Base-by-base conservation (phyloP, 2,329 filamentous ascomycete genomes). In the Alternaria triticimaculans region DNA sequence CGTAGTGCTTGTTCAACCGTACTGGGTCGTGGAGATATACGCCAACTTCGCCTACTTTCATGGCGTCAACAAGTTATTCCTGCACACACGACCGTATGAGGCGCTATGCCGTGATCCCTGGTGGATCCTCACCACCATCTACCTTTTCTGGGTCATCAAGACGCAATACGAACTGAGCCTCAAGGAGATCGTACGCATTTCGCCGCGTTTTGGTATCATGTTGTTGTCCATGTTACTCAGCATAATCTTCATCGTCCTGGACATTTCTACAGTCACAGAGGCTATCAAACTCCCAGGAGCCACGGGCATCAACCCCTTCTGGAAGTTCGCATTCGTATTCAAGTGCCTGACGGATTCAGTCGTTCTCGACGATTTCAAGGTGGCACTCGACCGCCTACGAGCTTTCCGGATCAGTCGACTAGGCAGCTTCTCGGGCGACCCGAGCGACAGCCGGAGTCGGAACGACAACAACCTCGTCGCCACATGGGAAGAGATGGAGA, bases 341-440 rank as follows among this genome's bases (percentile, higher is more conserved):
- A 90, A 90, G 77, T 90, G 89, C 64, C 82, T 90, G 50, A 89
- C 88, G 20, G 89, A 91, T 72, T 88, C 86, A 0, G 87, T 91
- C 55, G 85, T 91, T 55, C 84, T 91, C 11, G 89, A 91, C 71
- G 89, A 91, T 70, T 91, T 91, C 84, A 90, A 90, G 72, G 89
- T 88, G 4, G 84, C 83, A 0, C 74, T 85, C 23, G 84, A 85
- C 62, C 78, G 82, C 6, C 69, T 85, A 46, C 78, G 82, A 62
- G 76, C 80, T n/a, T 80, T 83, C 71, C 82, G 81, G 53, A 77
- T 85, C 45, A 78, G 79, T 21, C 77, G 79, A 12, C 51, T 81
- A 20, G 78, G 77, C 20, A 80, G 77, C 60, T 80, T 78, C 37
- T 79, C 77, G 1, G 72, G 72, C 10, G 78, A 80, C 62, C 70